Percentiles rank a stretch among this genome's conserved stretches.
These are phyloP conservation scores for Neurospora sp. DNA, from an alignment of 2,329 filamentous ascomycete genomes.

Conservation along the genomic window DNA sequence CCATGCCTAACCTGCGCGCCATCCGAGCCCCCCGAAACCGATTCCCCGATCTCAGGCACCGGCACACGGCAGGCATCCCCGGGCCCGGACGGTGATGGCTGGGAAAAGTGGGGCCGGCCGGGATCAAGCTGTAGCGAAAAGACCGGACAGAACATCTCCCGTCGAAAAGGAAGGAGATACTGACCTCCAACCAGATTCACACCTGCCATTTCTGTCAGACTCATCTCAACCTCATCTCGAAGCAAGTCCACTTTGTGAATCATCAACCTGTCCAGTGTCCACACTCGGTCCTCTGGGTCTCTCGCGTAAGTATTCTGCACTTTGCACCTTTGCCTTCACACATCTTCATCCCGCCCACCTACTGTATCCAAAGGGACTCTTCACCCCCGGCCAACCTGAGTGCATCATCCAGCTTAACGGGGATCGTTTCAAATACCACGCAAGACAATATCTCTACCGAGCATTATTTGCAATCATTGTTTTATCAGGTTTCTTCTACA, in stretches of 20 bases:
- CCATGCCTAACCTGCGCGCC: not conserved
- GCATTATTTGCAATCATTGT: conserved; percentile 2
- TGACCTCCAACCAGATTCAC: not conserved
- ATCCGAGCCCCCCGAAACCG: not conserved
- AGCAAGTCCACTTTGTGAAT: not conserved
- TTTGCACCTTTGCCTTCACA: not conserved
- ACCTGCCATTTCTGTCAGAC: not conserved
- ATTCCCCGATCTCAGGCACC: not conserved
- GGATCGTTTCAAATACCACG: not conserved
- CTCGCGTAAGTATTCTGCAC: not conserved
- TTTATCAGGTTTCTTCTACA: not conserved
- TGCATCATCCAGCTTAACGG: not conserved
- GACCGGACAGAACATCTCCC: not conserved
- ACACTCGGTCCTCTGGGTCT: not conserved
- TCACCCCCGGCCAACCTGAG: not conserved
- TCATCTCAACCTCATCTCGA: not conserved
- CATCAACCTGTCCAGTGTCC: not conserved
- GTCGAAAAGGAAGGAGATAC: not conserved
- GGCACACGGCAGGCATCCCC: not conserved
- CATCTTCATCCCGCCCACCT: not conserved
- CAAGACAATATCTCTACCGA: conserved; percentile 1
- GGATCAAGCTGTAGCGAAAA: not conserved
- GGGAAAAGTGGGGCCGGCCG: not conserved
- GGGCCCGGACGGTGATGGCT: not conserved
- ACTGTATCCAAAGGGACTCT: not conserved